Evolutionary conservation across 2,329 filamentous ascomycete species (phyloP).

Genomic region (Curvularia eragrostidis): DNA sequence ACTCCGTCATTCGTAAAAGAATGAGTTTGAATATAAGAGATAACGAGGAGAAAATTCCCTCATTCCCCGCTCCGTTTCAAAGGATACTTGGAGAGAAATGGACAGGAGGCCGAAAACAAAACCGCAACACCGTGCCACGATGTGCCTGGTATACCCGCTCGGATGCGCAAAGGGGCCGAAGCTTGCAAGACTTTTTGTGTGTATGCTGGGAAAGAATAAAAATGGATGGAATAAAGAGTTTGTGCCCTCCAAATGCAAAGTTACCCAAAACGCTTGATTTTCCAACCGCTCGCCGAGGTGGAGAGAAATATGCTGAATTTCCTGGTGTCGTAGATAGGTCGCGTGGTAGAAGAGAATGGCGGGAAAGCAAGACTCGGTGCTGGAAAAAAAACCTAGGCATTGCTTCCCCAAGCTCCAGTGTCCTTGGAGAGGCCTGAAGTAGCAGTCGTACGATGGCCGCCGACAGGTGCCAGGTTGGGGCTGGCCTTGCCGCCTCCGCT

Average conservation of each 20-base stretch:
- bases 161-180: slow-evolving; percentile 8
- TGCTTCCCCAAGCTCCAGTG: slow-evolving; percentile 29
- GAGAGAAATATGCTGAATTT: slow-evolving; percentile 5
- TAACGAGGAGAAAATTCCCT: not conserved
- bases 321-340: slow-evolving; percentile 2
- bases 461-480: slow-evolving; percentile 45
- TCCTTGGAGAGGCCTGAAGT: slow-evolving; percentile 32
- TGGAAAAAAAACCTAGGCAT: slow-evolving; percentile 17
- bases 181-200: slow-evolving; percentile 15
- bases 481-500: slow-evolving; percentile 47
- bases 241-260: slow-evolving; percentile 17
- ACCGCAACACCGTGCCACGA: not conserved
- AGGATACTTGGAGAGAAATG: not conserved
- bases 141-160: slow-evolving; percentile 5
- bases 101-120: not conserved
- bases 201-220: slow-evolving; percentile 15
- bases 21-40: not conserved
- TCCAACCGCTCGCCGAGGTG: slow-evolving; percentile 11
- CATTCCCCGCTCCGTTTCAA: too few relatives aligned
- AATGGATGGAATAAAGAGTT: not conserved
- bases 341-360: not conserved
- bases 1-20: too few relatives aligned
- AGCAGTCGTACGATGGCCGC: slow-evolving; percentile 34
- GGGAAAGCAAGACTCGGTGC: not conserved
- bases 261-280: slow-evolving; percentile 16